A percentile compares a stretch with the other conserved stretches of the same genome.
Conservation (phyloP, 2,329 filamentous ascomycete species). For the Pseudogymnoascus sp. region DNA sequence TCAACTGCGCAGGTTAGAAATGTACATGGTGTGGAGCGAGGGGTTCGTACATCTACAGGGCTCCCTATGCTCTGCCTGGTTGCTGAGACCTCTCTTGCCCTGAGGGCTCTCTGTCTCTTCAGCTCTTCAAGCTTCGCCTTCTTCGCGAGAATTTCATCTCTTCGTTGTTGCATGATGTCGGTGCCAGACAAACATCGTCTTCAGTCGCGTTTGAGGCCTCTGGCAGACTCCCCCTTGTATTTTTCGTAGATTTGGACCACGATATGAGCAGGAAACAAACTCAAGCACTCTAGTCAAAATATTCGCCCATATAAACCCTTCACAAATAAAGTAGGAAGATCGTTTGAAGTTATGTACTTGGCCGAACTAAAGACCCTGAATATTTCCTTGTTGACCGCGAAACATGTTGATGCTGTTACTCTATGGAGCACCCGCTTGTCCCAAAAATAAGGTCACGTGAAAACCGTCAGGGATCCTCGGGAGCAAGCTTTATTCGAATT, state of each 20-base stretch:
- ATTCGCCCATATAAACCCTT: not conserved
- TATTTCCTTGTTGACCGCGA: constrained; percentile 6
- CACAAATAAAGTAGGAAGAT: not conserved
- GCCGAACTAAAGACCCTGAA: not conserved
- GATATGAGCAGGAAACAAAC: not conserved
- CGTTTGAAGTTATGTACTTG: constrained; percentile 1
- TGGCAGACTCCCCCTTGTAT: constrained; percentile 4
- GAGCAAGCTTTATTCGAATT: constrained; percentile 9
- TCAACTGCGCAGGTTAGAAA: constrained; percentile 40
- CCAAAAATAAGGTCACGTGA: constrained; percentile 8
- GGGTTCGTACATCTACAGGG: constrained; percentile 58
- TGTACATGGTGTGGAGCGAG: not conserved
- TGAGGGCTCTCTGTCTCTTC: constrained; percentile 80
- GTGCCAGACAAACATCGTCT: constrained; percentile 7
- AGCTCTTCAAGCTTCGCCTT: constrained; percentile 95
- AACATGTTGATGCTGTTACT: constrained; percentile 1
- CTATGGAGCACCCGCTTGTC: constrained; percentile 8
- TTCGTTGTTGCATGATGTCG: constrained; percentile 59
- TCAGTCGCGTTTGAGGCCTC: constrained; percentile 6
- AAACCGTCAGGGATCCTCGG: constrained; percentile 6
- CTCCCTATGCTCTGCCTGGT: constrained; percentile 61
- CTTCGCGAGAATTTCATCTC: constrained; percentile 94
- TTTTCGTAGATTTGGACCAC: constrained; percentile 1
- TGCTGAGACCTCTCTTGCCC: constrained; percentile 65
- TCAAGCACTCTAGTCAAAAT: not conserved